These are phyloP conservation scores for Suhomyces faveliae DNA, from an alignment of 805 yeast species.

Conservation along the genomic window DNA sequence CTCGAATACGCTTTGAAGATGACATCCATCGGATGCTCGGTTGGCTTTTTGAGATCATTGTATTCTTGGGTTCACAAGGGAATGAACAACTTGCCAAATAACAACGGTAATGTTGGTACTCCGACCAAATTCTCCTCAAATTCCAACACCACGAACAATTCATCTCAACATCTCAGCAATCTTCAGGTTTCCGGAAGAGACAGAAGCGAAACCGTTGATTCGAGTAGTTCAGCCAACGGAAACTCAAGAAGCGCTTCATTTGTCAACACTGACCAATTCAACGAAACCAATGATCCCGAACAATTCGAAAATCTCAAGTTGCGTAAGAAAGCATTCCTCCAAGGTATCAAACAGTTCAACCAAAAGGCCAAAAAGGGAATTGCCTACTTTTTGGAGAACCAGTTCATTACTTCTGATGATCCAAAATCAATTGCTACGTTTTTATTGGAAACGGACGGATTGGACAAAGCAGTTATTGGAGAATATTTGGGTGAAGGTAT, in stretches of 20 bases:
- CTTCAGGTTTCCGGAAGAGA: constrained; percentile 15
- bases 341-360: constrained; percentile 77
- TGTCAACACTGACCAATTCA: constrained; percentile 15
- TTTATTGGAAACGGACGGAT: constrained; percentile 64
- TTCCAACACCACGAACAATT: constrained; percentile 4
- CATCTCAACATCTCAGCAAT: constrained; percentile 1
- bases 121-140: background rate
- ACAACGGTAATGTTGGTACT: background rate
- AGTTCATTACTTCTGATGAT: constrained; percentile 58
- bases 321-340: constrained; percentile 76
- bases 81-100: constrained; percentile 11
- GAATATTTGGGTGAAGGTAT: constrained; percentile 91
- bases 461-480: constrained; percentile 83
- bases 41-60: constrained; percentile 77
- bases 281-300: constrained; percentile 66
- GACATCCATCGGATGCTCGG: constrained; percentile 75
- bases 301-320: constrained; percentile 85
- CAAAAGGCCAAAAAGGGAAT: constrained; percentile 83
- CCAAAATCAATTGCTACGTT: constrained; percentile 76
- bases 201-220: constrained; percentile 30
- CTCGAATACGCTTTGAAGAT: constrained; percentile 82
- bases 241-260: constrained; percentile 34
- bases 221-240: constrained; percentile 23
- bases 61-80: constrained; percentile 83
- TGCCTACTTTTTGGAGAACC: constrained; percentile 54